A percentile compares a stretch with the other conserved stretches of the same genome.
Evolutionary conservation across 352 stramenopile genomes (phyloP).

Genomic region (Blastocystis sp.): DNA sequence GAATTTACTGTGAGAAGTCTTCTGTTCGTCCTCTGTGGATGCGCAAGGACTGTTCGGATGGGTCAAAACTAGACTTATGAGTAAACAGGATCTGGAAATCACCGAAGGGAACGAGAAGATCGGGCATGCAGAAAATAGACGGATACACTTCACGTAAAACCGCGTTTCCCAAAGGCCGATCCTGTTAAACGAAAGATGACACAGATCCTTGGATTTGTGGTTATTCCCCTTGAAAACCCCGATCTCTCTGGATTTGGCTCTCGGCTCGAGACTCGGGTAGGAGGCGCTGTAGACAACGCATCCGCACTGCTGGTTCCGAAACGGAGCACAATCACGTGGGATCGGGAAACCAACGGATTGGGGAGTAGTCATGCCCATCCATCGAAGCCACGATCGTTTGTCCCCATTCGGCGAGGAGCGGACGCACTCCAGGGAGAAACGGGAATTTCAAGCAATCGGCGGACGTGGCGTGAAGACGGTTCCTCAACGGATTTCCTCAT

Average conservation of each 20-base stretch:
- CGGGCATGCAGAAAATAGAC: conserved; percentile 1
- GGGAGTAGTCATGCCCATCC: too few relatives aligned
- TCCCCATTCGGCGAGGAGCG: too few relatives aligned
- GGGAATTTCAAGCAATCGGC: neutral
- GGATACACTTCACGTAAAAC: neutral
- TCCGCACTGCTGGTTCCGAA: too few relatives aligned
- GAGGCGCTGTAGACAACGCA: neutral
- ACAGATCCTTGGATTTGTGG: conserved; percentile 48
- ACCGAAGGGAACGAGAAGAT: conserved; percentile 65
- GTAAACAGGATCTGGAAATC: neutral
- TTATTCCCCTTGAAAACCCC: conserved; percentile 49
- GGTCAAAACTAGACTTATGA: conserved; percentile 22
- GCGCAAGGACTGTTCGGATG: neutral
- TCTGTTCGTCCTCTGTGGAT: neutral
- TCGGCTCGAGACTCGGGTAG: neutral
- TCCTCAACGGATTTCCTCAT: neutral
- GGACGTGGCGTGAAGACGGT: too few relatives aligned
- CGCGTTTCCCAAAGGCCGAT: neutral
- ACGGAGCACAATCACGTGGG: too few relatives aligned
- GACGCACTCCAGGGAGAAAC: neutral
- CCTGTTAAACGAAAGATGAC: neutral
- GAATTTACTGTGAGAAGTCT: neutral
- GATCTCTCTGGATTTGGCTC: neutral
- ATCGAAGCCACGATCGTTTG: too few relatives aligned
- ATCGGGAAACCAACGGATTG: too few relatives aligned